Conservation (phyloP, 2,329 filamentous ascomycete genomes). For the Xylariaceae sp. region DNA sequence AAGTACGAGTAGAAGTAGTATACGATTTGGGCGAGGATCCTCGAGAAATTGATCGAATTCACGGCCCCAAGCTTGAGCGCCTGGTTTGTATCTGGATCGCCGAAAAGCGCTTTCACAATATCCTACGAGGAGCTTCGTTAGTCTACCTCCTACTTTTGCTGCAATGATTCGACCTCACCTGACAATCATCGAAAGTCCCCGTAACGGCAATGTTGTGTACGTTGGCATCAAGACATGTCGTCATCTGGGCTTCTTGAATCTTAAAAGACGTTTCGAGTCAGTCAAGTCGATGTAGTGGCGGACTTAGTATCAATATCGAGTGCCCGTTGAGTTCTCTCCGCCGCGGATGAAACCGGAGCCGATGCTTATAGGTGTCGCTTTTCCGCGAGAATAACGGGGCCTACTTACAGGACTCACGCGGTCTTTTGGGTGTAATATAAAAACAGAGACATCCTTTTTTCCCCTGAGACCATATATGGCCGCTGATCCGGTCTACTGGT, state of each 20-base stretch:
- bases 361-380: too few species aligned
- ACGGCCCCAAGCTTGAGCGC: slow-evolving; percentile 87
- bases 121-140: slow-evolving; percentile 53
- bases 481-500: slow-evolving; percentile 79
- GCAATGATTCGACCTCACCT: slow-evolving; percentile 44
- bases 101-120: slow-evolving; percentile 92
- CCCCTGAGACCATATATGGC: slow-evolving; percentile 94
- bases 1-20: slow-evolving; percentile 99
- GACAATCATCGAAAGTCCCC: slow-evolving; percentile 95
- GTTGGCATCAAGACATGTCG: slow-evolving; percentile 86
- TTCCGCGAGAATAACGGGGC: slow-evolving; percentile 44
- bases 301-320: too few species aligned
- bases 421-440: slow-evolving; percentile 92
- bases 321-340: too few species aligned
- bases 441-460: slow-evolving; percentile 96
- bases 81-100: slow-evolving; percentile 81
- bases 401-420: slow-evolving; percentile 68
- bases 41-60: slow-evolving; percentile 95
- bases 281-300: neutral
- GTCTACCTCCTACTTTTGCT: neutral
- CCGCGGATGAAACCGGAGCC: too few species aligned
- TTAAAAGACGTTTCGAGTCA: neutral
- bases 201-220: slow-evolving; percentile 91
- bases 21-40: slow-evolving; percentile 94
- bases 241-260: slow-evolving; percentile 97